Evolutionary conservation across 1,284 basidiomycete species (phyloP), one percentile per base, ranked within the genome.

Genomic region (Malassezia nana): DNA sequence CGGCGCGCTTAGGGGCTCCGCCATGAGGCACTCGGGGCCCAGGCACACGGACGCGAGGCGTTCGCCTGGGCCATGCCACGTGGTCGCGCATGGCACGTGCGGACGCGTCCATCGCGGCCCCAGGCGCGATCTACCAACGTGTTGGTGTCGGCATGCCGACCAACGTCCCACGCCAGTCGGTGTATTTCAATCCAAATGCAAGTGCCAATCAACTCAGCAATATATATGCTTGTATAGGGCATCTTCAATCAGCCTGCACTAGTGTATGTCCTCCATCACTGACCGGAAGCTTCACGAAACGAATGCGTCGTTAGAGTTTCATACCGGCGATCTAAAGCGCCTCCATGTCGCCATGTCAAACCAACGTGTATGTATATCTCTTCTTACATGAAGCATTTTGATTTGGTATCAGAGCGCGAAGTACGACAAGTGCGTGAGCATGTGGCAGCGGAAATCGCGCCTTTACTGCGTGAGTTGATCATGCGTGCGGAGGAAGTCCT

Each of bases 401-500:
- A 51, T 10, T 30, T 56, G 2, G 54, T 51, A 4, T 56, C 54
- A 7, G 54, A 56, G 20, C 16, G 43, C 20, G 54, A 56, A 20
- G 54, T 56, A 20, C 42, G 49, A 2, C 44, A 51, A 24, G 54
- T 44, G 2, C 54, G 49, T 16, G 45, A 50, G 4, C 50, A 51
- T 29, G 54, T 51, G 6, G 54, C 54, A 12, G 49, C 48, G 4
- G 54, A 56, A 30, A 51, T 56, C 30, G 54, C 54, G 32, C 54
- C 54, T 4, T 45, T 51, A 2, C 41, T 56, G 2, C 54, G 54
- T 4, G 54, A 56, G 22, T 29, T 56, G 31, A 56, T 56, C 18
- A 43, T 51, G 20, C 54, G 54, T 30, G 54, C 54, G 1, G 54
- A 56, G 32, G 49, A 56, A 15, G 48, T 45, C 7, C 24, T 56